Conservation (phyloP, 2,329 filamentous ascomycete genomes). For the Ophiostoma quercus region DNA sequence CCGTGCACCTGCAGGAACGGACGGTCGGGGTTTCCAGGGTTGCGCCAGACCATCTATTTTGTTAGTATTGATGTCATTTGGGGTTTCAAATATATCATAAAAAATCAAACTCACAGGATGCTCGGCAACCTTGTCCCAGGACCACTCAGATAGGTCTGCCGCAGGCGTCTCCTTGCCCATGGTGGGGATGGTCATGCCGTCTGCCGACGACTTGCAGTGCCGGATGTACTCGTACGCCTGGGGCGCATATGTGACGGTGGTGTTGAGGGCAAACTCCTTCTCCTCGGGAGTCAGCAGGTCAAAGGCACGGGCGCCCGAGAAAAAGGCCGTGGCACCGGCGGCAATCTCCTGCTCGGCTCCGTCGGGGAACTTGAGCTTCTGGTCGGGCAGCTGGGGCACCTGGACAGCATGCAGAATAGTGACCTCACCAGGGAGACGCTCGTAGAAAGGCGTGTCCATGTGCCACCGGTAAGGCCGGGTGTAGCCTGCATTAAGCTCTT, state of each 20-base stretch:
- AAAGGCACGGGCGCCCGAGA: conserved; percentile 25
- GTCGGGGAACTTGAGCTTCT: conserved; percentile 23
- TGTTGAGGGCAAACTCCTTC: conserved; percentile 25
- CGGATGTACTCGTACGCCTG: conserved; percentile 27
- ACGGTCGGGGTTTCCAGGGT: conserved; percentile 49
- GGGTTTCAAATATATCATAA: neutral
- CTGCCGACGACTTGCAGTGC: conserved; percentile 43
- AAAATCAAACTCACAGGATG: conserved; percentile 19
- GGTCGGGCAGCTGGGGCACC: conserved; percentile 48
- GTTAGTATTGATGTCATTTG: neutral
- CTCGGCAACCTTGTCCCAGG: conserved; percentile 27
- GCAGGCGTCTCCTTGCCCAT: conserved; percentile 21
- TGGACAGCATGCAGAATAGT: conserved; percentile 67
- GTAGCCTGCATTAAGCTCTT: conserved; percentile 36
- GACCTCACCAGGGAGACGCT: conserved; percentile 63
- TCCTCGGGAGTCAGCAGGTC: conserved; percentile 25
- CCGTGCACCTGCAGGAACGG: conserved; percentile 25
- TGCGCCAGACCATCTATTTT: conserved; percentile 60
- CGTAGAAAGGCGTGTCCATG: conserved; percentile 72
- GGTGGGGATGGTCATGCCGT: conserved; percentile 24
- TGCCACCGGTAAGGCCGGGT: conserved; percentile 69
- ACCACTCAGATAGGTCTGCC: conserved; percentile 20
- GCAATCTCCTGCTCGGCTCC: conserved; percentile 24
- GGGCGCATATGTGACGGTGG: conserved; percentile 25
- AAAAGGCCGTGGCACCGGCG: conserved; percentile 25